Evolutionary conservation across 2,329 filamentous ascomycete species (phyloP), one percentile per base, ranked within the genome.

Genomic region (Calycina marina): DNA sequence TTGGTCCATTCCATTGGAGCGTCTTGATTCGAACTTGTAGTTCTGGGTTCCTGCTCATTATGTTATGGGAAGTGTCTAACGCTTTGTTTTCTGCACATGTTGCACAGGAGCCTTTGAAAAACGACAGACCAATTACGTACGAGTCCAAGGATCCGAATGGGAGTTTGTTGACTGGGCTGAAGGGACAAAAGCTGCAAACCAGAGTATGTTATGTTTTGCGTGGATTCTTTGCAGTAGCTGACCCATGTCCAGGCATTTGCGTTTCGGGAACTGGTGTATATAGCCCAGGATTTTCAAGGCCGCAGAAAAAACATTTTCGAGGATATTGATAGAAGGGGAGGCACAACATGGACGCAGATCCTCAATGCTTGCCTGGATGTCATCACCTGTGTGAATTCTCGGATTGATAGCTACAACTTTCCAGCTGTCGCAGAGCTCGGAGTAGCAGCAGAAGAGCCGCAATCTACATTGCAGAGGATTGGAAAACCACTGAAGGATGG

Each of bases 101-200:
- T 49, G 72, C 76, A 15, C 77, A 79, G 52, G 73, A 80, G 45
- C 88, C 88, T 1, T 53, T 93, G 33, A 93, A 93, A 60, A 81
- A 81, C 43, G 77, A 69, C n/a, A 70, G 77, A 47, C 85, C 86
- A 4, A 67, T 96, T 35, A 93, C 84, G 0, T 69, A 70, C 12
- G 81, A 88, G 43, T 82, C 84, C 11, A 90, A 82, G 50, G 86
- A 94, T 54, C 83, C 88, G 1, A 96, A 93, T 48, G 85, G 84
- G 20, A 93, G 82, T 51, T 63, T 96, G 16, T 55, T 96, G 30
- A 84, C 76, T 35, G 88, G 88, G 0, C 56, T 96, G 28, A 86
- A 77, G 52, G 77, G 77, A 42, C 90, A 85, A 58, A 90, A 88
- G 54, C 65, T 82, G 6, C 64, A 81, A 6, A 73, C 82, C 38